These are phyloP conservation scores for Keqinozyma sinolaborantium DNA, from an alignment of 1,139 yeast genomes.

Conservation along the genomic window DNA sequence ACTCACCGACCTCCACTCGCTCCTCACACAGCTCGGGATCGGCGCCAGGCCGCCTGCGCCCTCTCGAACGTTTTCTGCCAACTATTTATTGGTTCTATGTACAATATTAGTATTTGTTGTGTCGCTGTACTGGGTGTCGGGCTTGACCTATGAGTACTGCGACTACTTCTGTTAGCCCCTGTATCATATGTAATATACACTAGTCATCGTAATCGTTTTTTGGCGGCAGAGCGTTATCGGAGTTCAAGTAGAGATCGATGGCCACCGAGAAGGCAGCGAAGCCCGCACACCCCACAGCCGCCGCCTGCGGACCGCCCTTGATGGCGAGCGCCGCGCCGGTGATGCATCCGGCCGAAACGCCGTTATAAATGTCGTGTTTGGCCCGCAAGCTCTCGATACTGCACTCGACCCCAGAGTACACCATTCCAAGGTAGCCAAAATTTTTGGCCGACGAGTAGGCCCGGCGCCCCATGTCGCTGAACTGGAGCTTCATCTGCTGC, in stretches of 20 bases:
- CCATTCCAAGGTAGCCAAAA: constrained; percentile 91
- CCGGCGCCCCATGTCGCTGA: constrained; percentile 87
- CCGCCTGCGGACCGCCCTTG: constrained; percentile 93
- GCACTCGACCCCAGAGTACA: constrained; percentile 94
- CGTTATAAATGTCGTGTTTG: constrained; percentile 88
- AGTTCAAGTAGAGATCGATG: constrained; percentile 82
- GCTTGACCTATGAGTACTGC: constrained; percentile 33
- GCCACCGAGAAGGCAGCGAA: constrained; percentile 97
- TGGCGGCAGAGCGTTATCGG: constrained; percentile 86
- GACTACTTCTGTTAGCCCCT: constrained; percentile 29
- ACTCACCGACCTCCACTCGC: not conserved
- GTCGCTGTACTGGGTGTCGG: constrained; percentile 24
- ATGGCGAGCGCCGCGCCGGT: constrained; percentile 92
- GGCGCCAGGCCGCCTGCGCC: not conserved
- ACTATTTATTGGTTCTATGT: constrained; percentile 9
- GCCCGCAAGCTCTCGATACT: constrained; percentile 83
- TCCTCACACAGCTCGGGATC: not conserved
- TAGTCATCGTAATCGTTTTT: constrained; percentile 83
- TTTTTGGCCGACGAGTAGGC: constrained; percentile 87
- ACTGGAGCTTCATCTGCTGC: constrained; percentile 90
- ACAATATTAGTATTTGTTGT: constrained; percentile 11
- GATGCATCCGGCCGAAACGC: constrained; percentile 89
- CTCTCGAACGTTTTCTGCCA: not conserved
- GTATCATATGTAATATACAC: constrained; percentile 4
- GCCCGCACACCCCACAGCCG: constrained; percentile 91